These are phyloP conservation scores for Prunus mume DNA, from an alignment of 306 rosid species.

Conservation along the genomic window DNA sequence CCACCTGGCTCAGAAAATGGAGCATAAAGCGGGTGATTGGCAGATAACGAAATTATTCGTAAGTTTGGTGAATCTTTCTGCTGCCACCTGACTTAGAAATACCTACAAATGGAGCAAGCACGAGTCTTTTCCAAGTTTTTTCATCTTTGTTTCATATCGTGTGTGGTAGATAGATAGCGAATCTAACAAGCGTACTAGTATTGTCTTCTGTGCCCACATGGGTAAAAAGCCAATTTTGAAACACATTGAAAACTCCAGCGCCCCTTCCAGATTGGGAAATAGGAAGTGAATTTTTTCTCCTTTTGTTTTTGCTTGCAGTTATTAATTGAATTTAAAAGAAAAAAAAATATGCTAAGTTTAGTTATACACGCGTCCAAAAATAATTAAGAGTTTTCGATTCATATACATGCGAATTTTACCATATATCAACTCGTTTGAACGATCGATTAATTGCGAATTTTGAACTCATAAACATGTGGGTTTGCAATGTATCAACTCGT, in stretches of 20 bases:
- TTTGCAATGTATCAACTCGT: no score
- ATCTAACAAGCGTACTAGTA: neutral
- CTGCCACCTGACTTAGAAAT: neutral
- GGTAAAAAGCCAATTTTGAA: neutral
- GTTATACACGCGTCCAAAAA: no score
- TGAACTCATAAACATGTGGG: no score
- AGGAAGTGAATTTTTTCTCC: neutral
- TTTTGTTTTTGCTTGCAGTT: neutral
- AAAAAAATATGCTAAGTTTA: no score
- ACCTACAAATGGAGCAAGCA: neutral
- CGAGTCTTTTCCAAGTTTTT: neutral
- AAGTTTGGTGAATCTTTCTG: neutral
- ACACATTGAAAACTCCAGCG: neutral
- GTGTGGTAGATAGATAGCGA: neutral
- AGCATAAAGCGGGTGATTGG: neutral
- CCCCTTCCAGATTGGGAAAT: neutral
- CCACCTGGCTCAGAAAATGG: neutral
- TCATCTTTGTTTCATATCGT: neutral
- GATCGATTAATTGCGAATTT: no score
- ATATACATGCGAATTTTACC: no score
- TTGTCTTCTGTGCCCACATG: neutral
- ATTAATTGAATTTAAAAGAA: neutral
- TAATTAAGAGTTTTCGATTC: no score
- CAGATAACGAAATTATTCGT: neutral
- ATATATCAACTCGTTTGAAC: no score